Evolutionary conservation across 768 basidiomycete species (phyloP), one percentile per base, ranked within the genome.

Genomic region (Lentinula boryana): DNA sequence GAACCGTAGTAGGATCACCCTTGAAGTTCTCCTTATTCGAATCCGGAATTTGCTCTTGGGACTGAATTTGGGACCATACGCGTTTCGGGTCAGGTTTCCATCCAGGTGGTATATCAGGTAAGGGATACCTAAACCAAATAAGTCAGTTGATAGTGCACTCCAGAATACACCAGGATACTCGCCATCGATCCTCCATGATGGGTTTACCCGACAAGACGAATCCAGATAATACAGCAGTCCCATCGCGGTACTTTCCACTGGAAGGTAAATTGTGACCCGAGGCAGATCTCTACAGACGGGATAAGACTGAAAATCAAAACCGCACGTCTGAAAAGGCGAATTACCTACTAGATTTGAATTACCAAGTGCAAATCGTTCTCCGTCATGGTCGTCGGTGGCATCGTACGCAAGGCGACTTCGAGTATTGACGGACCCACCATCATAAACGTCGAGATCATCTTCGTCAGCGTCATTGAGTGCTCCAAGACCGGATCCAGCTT

Each of bases 401-500:
- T 94, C 89, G 67, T 88, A 91, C 6, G 89, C 88, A 48, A 84
- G 76, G 41, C 82, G 77, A 61, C 74, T 80, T 62, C 78, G 75
- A 15, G 76, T 72, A 13, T 68, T 68, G 35, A 70, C 59, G 1
- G 65, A 67, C 0, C 68, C 32, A 41, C 76, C 73, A 65, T 93
- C 91, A 65, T 95, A 95, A 4, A 94, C 78, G 65, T 95, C 93
- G 36, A 92, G 56, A 68, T 95, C 95, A 68, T 98, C 95, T 51
- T 95, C 93, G 53, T 98, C 95, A 2, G 93, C 95, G 58, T 97
- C 95, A 68, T 96, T 97, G 16, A 94, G 72, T 1, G 91, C 92
- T 5, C 93, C 93, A 16, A 95, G 77, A 40, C 93, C 94, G 67
- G 95, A 96, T 1, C 93, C 93, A 68, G 87, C 91, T 90, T 58